Evolutionary conservation across 1,284 basidiomycete genomes (phyloP), one percentile per base, ranked within the genome.

Genomic region (Jaminaea rosea): DNA sequence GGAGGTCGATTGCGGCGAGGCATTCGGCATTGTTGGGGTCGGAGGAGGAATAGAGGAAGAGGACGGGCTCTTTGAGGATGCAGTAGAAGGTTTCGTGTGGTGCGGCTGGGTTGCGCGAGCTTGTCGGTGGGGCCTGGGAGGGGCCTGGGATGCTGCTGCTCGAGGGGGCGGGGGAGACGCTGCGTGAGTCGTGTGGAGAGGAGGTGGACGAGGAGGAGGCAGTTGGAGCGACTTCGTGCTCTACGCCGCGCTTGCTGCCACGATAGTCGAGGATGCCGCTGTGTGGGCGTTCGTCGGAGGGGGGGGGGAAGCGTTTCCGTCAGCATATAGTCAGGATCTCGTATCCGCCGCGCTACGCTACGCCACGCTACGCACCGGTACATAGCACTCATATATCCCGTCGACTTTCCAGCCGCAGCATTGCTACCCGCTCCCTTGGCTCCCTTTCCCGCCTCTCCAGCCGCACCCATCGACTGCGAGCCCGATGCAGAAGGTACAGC

Each of bases 11-110:
- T 15, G 66, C 67, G 21, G 69, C 68, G 17, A 66, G 59, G 34
- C 68, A 70, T 44, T 71, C 69, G 10, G 61, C 71, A 19, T 50
- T 59, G 24, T 58, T 55, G 21, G 58, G 42, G 19, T 69, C 64
- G 44, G 62, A 62, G 17, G 64, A 64, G 9, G 67, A 67, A 53
- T 72, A 72, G 44, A 72, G 62, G 49, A 69, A 72, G 29, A 72
- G 65, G 31, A 72, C 62, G 32, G 69, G 65, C 3, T 59, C 56
- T 26, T 67, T 69, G 53, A 72, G 61, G 26, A 72, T 68, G 44
- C 63, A 66, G 47, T 62, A 62, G 52, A 66, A 69, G 47, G 36
- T 49, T 23, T 67, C 67, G 5, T 52, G 52, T 13, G 58, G 63
- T n/a, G 56, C 52, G 2, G 49, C 32, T 5, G n/a, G 27, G 31